A percentile compares a stretch with the other conserved stretches of the same genome.
These are phyloP conservation scores for Solanum sitiens DNA, from an alignment of 257 asterid species.

Conservation along the genomic window DNA sequence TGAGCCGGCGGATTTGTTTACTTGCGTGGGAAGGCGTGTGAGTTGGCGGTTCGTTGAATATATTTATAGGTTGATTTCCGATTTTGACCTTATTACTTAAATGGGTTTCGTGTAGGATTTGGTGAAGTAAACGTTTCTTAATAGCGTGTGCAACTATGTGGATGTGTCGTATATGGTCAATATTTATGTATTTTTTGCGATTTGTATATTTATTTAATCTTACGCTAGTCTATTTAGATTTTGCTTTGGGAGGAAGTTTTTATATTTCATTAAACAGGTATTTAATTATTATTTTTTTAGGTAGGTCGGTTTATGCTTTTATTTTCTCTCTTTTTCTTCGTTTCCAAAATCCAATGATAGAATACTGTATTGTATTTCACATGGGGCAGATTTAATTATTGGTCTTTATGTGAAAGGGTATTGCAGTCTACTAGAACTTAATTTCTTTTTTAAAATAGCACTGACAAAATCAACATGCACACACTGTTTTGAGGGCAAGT, in stretches of 20 bases:
- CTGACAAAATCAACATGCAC: not conserved
- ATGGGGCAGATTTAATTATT: not conserved
- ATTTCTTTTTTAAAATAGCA: not conserved
- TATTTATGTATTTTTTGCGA: not conserved
- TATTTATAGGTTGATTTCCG: not conserved
- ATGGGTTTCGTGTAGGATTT: not conserved
- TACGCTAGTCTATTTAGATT: not conserved
- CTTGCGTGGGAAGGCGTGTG: constrained; percentile 1
- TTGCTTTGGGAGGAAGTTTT: not conserved
- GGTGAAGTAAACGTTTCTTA: not conserved
- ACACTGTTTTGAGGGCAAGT: not conserved
- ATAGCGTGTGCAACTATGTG: not conserved
- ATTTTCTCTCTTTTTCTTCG: not conserved
- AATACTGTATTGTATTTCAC: not conserved
- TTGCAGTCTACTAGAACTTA: not conserved
- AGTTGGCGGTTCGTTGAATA: not conserved
- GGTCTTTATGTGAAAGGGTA: not conserved
- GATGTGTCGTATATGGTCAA: not conserved
- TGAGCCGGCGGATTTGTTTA: not conserved
- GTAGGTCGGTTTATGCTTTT: not conserved
- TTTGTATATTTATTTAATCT: not conserved
- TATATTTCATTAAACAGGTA: not conserved
- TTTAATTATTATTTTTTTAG: not conserved
- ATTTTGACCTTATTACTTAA: not conserved
- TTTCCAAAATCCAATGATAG: not conserved